Percentiles rank a stretch among this genome's conserved stretches.
Evolutionary conservation across 768 basidiomycete species (phyloP).

Genomic region (Imleria badia): DNA sequence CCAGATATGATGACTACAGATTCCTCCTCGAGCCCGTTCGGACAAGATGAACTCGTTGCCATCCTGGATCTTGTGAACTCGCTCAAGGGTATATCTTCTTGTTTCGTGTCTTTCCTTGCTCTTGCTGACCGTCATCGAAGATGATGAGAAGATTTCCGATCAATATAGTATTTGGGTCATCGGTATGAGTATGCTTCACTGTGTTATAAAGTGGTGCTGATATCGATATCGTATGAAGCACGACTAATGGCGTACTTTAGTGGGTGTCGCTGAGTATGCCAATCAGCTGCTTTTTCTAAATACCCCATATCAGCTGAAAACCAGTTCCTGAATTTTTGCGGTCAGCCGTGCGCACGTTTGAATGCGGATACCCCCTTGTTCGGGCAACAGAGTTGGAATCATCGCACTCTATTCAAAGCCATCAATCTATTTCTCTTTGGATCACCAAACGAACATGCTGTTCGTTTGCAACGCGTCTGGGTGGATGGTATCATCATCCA

Average conservation of each 20-base stretch:
- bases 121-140: slow-evolving; percentile 1
- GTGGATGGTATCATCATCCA: slow-evolving; percentile 9
- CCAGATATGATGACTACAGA: slow-evolving; percentile 17
- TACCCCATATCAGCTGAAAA: slow-evolving; percentile 5
- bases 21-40: slow-evolving; percentile 17
- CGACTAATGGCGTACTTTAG: no score
- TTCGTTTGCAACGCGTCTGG: slow-evolving; percentile 15
- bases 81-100: slow-evolving; percentile 2
- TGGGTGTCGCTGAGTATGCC: no score
- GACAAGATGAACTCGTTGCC: slow-evolving; percentile 10
- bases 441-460: slow-evolving; percentile 6
- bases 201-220: not conserved
- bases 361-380: slow-evolving; percentile 10
- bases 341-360: slow-evolving; percentile 12
- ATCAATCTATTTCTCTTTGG: slow-evolving; percentile 1
- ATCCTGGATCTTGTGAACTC: slow-evolving; percentile 16
- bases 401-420: not conserved
- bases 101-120: not conserved
- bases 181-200: not conserved
- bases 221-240: no score
- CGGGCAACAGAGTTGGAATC: slow-evolving; percentile 6
- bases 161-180: slow-evolving; percentile 11
- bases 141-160: not conserved
- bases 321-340: slow-evolving; percentile 13
- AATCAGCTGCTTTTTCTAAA: no score